Evolutionary conservation across 768 basidiomycete species (phyloP).

Genomic region (Rhodotorula toruloides): DNA sequence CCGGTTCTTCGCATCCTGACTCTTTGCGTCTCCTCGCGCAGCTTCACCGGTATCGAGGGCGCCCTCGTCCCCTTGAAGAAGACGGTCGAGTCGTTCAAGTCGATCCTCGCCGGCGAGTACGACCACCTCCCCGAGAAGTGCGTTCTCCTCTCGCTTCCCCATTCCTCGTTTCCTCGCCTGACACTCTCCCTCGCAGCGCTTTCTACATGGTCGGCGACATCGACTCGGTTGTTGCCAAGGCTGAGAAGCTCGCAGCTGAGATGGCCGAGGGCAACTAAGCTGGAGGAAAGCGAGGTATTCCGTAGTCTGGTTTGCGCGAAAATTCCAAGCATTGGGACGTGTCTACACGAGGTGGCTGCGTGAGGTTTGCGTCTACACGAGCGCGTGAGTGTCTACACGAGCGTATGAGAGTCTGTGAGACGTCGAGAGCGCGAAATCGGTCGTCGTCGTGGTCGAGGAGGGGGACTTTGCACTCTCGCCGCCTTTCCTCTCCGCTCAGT

Average conservation of each 20-base stretch:
- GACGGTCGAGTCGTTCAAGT: slow-evolving; percentile 63
- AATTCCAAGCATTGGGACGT: neutral
- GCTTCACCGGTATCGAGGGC: slow-evolving; percentile 8
- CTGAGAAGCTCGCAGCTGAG: slow-evolving; percentile 94
- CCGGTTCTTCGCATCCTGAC: slow-evolving; percentile 52
- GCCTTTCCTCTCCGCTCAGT: too few relatives aligned
- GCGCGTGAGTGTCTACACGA: too few relatives aligned
- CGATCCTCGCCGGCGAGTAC: slow-evolving; percentile 84
- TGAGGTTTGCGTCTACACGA: too few relatives aligned
- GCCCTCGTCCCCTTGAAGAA: slow-evolving; percentile 92
- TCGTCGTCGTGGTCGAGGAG: too few relatives aligned
- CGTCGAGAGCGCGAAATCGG: too few relatives aligned
- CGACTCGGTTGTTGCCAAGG: slow-evolving; percentile 85
- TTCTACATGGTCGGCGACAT: neutral
- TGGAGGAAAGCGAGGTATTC: too few relatives aligned
- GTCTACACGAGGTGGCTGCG: neutral
- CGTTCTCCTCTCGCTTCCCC: neutral
- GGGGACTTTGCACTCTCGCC: too few relatives aligned
- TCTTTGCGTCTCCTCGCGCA: neutral
- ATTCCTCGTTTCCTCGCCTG: neutral
- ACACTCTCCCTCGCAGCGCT: neutral
- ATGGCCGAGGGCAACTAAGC: slow-evolving; percentile 3
- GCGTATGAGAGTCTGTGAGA: neutral
- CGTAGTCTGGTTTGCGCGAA: neutral
- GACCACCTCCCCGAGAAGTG: slow-evolving; percentile 81